Conservation (phyloP, 208 protist species). For the Wallacemonas sp. region DNA sequence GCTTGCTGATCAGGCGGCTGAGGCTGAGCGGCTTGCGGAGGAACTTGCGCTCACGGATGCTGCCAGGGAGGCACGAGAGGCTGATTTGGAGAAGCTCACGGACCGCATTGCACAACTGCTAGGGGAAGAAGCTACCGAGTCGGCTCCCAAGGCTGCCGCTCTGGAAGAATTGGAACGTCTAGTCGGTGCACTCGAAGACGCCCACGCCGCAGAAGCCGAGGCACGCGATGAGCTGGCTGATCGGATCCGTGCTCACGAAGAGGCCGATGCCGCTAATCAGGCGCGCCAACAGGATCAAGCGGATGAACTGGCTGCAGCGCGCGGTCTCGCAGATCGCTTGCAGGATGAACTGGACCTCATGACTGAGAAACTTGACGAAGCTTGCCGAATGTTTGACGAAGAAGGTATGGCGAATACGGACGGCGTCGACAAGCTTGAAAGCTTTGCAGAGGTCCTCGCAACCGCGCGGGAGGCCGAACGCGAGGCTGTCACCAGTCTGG, state of each 20-base stretch:
- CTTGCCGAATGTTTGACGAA: slow-evolving; percentile 27
- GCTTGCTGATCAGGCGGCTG: slow-evolving; percentile 17
- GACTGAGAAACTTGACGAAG: slow-evolving; percentile 41
- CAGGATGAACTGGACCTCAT: slow-evolving; percentile 37
- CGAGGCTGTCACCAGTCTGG: slow-evolving; percentile 26
- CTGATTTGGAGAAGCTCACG: background rate
- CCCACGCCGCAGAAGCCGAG: slow-evolving; percentile 6
- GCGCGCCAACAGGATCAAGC: slow-evolving; percentile 1
- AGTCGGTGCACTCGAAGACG: slow-evolving; percentile 26
- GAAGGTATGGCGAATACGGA: slow-evolving; percentile 28
- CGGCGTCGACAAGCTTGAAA: slow-evolving; percentile 33
- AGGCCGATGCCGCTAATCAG: background rate
- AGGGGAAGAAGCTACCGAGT: background rate
- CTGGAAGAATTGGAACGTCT: slow-evolving; percentile 39
- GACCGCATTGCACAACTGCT: slow-evolving; percentile 30
- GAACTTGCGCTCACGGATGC: slow-evolving; percentile 21
- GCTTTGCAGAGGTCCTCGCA: slow-evolving; percentile 25
- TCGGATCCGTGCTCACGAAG: slow-evolving; percentile 2
- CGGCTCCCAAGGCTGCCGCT: slow-evolving; percentile 14
- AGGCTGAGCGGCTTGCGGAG: slow-evolving; percentile 25
- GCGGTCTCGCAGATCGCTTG: slow-evolving; percentile 23
- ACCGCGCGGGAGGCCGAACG: slow-evolving; percentile 27
- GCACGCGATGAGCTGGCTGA: background rate
- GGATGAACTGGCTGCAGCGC: slow-evolving; percentile 27
- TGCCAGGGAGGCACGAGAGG: background rate